Percentiles rank a stretch among this genome's conserved stretches.
These are phyloP conservation scores for Boletellus sp. DNA, from an alignment of 768 basidiomycete genomes.

Conservation along the genomic window DNA sequence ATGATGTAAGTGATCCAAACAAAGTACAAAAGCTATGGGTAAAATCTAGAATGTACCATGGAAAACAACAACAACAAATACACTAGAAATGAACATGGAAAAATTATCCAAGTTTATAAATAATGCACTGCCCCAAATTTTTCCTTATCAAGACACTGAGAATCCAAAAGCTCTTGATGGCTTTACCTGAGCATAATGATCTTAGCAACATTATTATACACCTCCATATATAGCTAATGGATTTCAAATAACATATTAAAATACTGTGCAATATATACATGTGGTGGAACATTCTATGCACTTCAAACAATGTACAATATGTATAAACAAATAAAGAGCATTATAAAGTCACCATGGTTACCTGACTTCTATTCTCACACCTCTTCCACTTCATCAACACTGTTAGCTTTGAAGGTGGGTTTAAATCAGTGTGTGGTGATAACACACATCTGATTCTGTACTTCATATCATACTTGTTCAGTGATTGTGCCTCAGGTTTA, in stretches of 20 bases:
- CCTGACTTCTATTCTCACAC: background rate
- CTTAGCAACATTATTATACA: no score
- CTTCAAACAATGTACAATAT: constrained; percentile 12
- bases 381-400: background rate
- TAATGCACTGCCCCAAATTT: no score
- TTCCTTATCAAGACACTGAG: no score
- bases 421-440: background rate
- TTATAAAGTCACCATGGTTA: background rate
- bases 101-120: no score
- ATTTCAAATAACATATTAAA: background rate
- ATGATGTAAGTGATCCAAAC: no score
- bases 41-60: no score
- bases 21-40: no score
- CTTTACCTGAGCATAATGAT: no score
- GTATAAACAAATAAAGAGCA: constrained; percentile 9
- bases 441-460: background rate
- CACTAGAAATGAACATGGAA: no score
- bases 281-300: background rate
- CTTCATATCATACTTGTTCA: background rate
- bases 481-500: background rate
- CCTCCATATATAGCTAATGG: background rate
- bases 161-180: no score
- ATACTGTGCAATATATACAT: background rate
- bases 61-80: no score
- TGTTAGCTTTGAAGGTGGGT: constrained; percentile 1